These are phyloP conservation scores for Huntiella decipiens DNA, from an alignment of 2,329 filamentous ascomycete genomes.

Conservation along the genomic window DNA sequence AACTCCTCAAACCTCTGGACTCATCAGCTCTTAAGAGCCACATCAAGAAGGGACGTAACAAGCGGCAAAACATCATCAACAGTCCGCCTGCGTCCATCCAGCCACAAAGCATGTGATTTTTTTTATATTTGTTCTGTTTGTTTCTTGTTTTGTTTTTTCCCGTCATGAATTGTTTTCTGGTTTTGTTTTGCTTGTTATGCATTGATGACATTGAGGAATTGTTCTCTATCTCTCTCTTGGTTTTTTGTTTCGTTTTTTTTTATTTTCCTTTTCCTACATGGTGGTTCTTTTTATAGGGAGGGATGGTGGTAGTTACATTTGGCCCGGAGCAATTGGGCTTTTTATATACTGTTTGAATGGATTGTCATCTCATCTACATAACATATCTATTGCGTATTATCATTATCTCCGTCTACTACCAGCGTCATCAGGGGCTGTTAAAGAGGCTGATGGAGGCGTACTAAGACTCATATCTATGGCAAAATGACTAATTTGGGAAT, in stretches of 20 bases:
- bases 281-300: not conserved
- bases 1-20: conserved; percentile 87
- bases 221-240: not conserved
- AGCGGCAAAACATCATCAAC: conserved; percentile 86
- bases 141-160: conserved; percentile 2
- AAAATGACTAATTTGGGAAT: conserved; percentile 56
- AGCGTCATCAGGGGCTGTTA: not conserved
- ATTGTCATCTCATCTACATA: too few species aligned
- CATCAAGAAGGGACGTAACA: conserved; percentile 94
- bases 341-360: not conserved
- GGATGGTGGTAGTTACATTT: not conserved
- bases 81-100: conserved; percentile 36
- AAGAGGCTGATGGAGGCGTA: not conserved
- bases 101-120: conserved; percentile 11
- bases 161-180: not conserved
- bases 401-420: not conserved
- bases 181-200: not conserved
- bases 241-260: conserved; percentile 1
- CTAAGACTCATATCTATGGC: conserved; percentile 36
- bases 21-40: conserved; percentile 93
- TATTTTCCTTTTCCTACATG: not conserved
- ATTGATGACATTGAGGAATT: conserved; percentile 1
- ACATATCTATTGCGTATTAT: not conserved
- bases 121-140: conserved; percentile 2
- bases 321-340: not conserved